These are phyloP conservation scores for Tardiomyces blankii DNA, from an alignment of 1,139 yeast species.

Conservation along the genomic window DNA sequence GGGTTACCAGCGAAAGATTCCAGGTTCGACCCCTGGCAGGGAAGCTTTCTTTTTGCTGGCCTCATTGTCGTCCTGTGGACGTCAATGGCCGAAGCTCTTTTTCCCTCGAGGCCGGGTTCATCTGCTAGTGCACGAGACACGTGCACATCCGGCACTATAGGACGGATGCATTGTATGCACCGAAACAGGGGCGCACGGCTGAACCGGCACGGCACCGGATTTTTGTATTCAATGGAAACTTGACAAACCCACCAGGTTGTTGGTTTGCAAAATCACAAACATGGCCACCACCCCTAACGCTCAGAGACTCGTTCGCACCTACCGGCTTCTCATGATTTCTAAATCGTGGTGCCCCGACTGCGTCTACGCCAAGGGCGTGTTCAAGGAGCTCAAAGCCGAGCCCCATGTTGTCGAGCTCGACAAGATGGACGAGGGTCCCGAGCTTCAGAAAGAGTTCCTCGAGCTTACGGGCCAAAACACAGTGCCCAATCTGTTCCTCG, in stretches of 20 bases:
- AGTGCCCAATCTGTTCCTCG: slow-evolving; percentile 60
- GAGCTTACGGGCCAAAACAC: slow-evolving; percentile 53
- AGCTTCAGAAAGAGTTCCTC: slow-evolving; percentile 50
- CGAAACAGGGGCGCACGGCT: too few relatives aligned
- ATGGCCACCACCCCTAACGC: background rate
- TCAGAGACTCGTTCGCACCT: slow-evolving; percentile 9
- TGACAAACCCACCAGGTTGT: too few relatives aligned
- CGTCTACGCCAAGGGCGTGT: slow-evolving; percentile 45
- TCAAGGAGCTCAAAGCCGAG: slow-evolving; percentile 40
- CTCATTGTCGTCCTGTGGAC: background rate
- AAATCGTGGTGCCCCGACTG: slow-evolving; percentile 78
- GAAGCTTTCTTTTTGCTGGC: slow-evolving; percentile 15
- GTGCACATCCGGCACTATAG: too few relatives aligned
- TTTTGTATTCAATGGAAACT: background rate
- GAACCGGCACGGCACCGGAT: slow-evolving; percentile 1
- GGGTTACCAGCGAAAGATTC: slow-evolving; percentile 21
- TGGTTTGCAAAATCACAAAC: background rate
- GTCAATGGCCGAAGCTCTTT: too few relatives aligned
- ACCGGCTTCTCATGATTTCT: slow-evolving; percentile 47
- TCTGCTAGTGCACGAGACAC: too few relatives aligned
- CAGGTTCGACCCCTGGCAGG: slow-evolving; percentile 30
- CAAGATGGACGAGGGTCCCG: slow-evolving; percentile 43
- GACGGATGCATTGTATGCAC: too few relatives aligned
- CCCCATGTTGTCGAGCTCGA: slow-evolving; percentile 54
- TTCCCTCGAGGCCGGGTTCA: too few relatives aligned